Percentiles rank a stretch among this genome's conserved stretches.
Conservation (phyloP, 768 basidiomycete species). For the Suillus paluster region DNA sequence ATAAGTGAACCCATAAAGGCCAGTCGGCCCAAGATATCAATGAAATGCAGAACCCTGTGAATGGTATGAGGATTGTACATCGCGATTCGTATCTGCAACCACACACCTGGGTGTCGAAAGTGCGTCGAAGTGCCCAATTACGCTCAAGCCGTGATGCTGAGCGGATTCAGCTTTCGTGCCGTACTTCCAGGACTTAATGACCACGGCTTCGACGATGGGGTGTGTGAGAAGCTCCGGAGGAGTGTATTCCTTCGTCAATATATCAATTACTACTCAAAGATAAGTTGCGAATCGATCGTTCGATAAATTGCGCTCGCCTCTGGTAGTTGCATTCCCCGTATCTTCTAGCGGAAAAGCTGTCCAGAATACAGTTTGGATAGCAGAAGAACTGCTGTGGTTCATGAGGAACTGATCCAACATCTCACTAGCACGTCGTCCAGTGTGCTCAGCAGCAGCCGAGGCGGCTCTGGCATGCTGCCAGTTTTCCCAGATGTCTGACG, state of each 20-base stretch:
- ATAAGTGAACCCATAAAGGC: constrained; percentile 47
- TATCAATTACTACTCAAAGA: constrained; percentile 44
- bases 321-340: constrained; percentile 18
- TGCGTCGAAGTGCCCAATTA: constrained; percentile 38
- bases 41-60: constrained; percentile 46
- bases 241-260: constrained; percentile 36
- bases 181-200: constrained; percentile 46
- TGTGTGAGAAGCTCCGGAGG: constrained; percentile 45
- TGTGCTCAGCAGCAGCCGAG: constrained; percentile 26
- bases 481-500: not conserved
- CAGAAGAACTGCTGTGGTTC: constrained; percentile 41
- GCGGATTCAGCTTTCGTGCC: constrained; percentile 22
- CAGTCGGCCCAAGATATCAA: constrained; percentile 46
- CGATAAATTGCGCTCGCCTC: constrained; percentile 32
- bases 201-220: constrained; percentile 43
- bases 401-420: constrained; percentile 50
- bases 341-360: constrained; percentile 42
- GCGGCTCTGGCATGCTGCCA: constrained; percentile 7
- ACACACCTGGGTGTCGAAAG: constrained; percentile 52
- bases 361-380: constrained; percentile 57
- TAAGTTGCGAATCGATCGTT: not conserved
- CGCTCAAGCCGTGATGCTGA: constrained; percentile 1
- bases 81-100: not conserved
- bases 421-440: constrained; percentile 39
- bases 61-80: constrained; percentile 6